phyloP scores from a whole-genome alignment of 768 basidiomycete species.

The Lactifluus volemus region DNA sequence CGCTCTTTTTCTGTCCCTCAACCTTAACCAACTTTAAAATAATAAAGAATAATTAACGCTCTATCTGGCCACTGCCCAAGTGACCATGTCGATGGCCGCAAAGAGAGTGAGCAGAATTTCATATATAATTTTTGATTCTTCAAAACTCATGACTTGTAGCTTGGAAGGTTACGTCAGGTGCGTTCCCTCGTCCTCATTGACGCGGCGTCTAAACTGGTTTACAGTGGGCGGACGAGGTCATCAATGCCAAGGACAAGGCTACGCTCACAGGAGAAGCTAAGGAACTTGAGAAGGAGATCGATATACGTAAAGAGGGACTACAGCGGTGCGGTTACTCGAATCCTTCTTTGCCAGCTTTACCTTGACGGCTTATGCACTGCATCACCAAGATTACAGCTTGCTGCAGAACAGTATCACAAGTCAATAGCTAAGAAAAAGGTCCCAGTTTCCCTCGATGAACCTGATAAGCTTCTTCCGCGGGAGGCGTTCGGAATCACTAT shows the following conservation, averaged over 20 bases:
- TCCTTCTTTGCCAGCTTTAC: neutral
- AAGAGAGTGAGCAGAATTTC: conserved; percentile 5
- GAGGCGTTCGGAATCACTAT: conserved; percentile 38
- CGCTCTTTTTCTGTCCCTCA: neutral
- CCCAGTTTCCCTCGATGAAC: conserved; percentile 26
- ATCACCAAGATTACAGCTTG: conserved; percentile 11
- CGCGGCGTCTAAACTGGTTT: conserved; percentile 3
- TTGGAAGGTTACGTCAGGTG: conserved; percentile 75
- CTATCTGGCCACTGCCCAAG: too few species aligned
- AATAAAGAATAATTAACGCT: too few species aligned
- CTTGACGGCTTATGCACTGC: neutral
- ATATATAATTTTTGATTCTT: neutral
- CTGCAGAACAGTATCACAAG: conserved; percentile 18
- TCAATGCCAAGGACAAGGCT: conserved; percentile 77
- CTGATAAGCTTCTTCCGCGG: conserved; percentile 31
- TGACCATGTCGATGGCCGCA: conserved; percentile 1
- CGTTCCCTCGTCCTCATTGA: conserved; percentile 17
- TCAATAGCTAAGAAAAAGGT: conserved; percentile 26
- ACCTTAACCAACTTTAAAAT: too few species aligned
- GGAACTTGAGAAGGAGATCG: conserved; percentile 78
- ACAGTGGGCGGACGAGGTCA: conserved; percentile 87
- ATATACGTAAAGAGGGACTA: conserved; percentile 65
- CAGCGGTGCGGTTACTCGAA: conserved; percentile 43
- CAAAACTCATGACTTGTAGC: conserved; percentile 30
- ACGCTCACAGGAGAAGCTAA: conserved; percentile 68